phyloP scores from a whole-genome alignment of 176 grass and related monocot species.

The Bolboschoenus planiculmis region DNA sequence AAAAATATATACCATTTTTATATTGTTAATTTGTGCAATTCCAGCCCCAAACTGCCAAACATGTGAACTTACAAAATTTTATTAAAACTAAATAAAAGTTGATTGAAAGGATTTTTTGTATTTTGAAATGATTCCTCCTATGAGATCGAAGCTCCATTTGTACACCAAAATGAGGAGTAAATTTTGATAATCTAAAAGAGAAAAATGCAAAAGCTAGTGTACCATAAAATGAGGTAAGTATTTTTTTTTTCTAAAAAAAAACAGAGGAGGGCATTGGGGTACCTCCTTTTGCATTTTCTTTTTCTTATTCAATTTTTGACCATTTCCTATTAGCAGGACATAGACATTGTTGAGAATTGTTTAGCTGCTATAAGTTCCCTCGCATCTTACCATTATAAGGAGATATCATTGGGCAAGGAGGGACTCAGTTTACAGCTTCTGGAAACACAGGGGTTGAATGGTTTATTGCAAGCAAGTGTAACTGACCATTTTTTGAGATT shows the following conservation, averaged over 20 bases:
- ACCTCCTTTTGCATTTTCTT: not conserved
- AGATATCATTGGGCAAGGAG: conserved; percentile 57
- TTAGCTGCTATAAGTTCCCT: conserved; percentile 76
- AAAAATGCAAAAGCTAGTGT: not conserved
- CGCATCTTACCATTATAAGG: conserved; percentile 88
- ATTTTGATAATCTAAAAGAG: not conserved
- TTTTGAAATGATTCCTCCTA: not conserved
- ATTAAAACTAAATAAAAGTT: not conserved
- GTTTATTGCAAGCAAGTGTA: conserved; percentile 64
- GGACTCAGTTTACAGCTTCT: conserved; percentile 49
- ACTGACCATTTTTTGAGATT: conserved; percentile 73
- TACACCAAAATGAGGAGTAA: not conserved
- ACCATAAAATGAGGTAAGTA: not conserved
- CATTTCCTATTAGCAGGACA: conserved; percentile 49
- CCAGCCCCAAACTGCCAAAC: not conserved
- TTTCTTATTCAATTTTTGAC: conserved; percentile 13
- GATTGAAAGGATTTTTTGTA: not conserved
- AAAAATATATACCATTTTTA: not conserved
- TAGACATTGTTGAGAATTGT: conserved; percentile 89
- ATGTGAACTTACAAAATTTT: not conserved
- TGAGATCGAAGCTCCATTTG: not conserved
- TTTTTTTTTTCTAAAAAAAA: too few relatives aligned
- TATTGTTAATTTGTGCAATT: not conserved
- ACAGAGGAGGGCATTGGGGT: not conserved
- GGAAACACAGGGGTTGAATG: conserved; percentile 54